Base-by-base conservation (phyloP, 305 asterid species). In the Solanum hybrid region DNA sequence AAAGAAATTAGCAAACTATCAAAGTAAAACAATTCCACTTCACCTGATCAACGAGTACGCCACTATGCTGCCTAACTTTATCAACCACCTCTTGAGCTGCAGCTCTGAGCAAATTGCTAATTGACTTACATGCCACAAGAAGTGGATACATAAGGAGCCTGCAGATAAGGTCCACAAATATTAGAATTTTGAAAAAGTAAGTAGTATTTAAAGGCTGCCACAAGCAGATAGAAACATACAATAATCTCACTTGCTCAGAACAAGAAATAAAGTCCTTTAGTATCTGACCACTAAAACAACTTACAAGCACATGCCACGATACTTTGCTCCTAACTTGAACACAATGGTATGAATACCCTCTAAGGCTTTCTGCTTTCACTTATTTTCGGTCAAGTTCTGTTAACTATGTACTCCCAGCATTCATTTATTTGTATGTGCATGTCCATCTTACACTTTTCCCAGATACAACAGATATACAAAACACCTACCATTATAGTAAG, bases 61-160 rank as follows among this genome's bases (percentile, higher is more conserved):
- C 99, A 91, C 98, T 97, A 81, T 98, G 99, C 91, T 96, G 98
- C 91, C 99, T 93, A 93, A 98, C 99, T 93, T 95, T 95, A 91
- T 98, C 98, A 87, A 98, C 99, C 91, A 98, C 99, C 93, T 98
- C 99, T 90, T 97, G 98, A 89, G 98, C 98, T 73, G 99, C 99
- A 92, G 96, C 98, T 92, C 93, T 96, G 89, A 97, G 93, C 88
- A 95, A 93, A 91, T 92, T 97, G 95, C 99, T 98, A 93, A 98
- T 95, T 31, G 99, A 96, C 92, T 98, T 98, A 87, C 99, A 98
- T 10, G 99, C 99, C 93, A 98, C 99, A 84, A 98, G 99, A 86
- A 98, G 99, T 79, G 99, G 99, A 90, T 98, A 98, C 99, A 98
- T 98, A 91, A 98, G 99, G 99, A 93, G 99, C 98, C 99, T 97